Evolutionary conservation across 306 rosid genomes (phyloP), one percentile per base, ranked within the genome.

Genomic region (Abrus pulchellus): DNA sequence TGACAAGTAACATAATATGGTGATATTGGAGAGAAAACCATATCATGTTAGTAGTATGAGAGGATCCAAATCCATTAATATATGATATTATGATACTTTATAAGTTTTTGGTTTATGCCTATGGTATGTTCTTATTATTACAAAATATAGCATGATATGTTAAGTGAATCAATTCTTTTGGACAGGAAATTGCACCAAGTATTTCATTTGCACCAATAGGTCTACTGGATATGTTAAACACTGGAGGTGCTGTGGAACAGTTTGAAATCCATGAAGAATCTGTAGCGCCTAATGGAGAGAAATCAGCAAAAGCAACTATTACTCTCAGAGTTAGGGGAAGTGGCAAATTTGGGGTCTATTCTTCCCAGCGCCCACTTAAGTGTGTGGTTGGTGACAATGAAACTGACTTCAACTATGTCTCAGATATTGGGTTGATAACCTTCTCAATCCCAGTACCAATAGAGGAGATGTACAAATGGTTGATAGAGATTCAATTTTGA

Each of bases 401-500:
- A 66, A 81, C 80, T 0, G 66, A 81, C 29, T 91, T 84, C 38
- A 38, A 48, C 13, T 84, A 89, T 41, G 97, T 91, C 50, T 29
- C 50, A 5, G 86, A 33, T 1, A 72, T 80, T 43, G 96, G 96
- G 30, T 83, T 93, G 64, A 60, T 77, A 62, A 88, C 89, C 9
- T 52, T 93, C 6, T 44, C 38, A 52, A 63, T 92, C 44, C 92
- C 91, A 0, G 74, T 88, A 61, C 80, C 89, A 4, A 50, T 33
- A 34, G 50, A 85, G 54, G 95, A 89, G 1, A 89, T 87, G 94
- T 82, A 83, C 36, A 86, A 74, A 82, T 89, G 96, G 92, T 28
- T 44, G 13, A 45, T 90, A 8, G 87, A 86, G 45, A 84, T 92
- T 74, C 87, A 84, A 66, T 84, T 93, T 54, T 90, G 67, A 80